A percentile compares a stretch with the other conserved stretches of the same genome.
Conservation (phyloP, 306 rosid species). For the Prinsepia uniflora region DNA sequence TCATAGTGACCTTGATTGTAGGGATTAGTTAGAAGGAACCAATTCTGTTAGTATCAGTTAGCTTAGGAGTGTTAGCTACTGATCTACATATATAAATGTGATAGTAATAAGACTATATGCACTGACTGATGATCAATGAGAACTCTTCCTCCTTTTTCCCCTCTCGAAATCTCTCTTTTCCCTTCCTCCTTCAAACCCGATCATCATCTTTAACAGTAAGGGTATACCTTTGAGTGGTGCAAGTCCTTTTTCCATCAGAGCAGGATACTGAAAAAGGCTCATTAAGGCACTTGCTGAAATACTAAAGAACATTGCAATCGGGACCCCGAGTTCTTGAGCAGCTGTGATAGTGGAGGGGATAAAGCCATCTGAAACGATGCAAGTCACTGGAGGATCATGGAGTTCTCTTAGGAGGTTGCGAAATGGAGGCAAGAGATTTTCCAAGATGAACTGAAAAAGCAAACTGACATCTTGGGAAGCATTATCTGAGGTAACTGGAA, state of each 20-base stretch:
- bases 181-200: too few relatives aligned
- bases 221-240: neutral
- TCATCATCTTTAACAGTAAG: too few relatives aligned
- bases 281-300: neutral
- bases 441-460: neutral
- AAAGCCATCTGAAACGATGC: constrained; percentile 2
- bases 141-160: too few relatives aligned
- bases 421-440: neutral
- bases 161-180: too few relatives aligned
- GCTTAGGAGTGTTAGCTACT: too few relatives aligned
- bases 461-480: neutral
- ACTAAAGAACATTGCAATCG: neutral
- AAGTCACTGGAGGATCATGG: constrained; percentile 3
- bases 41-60: too few relatives aligned
- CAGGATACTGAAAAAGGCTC: neutral
- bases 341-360: constrained; percentile 4
- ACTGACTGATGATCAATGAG: too few relatives aligned
- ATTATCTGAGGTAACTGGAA: neutral
- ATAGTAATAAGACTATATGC: too few relatives aligned
- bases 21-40: too few relatives aligned
- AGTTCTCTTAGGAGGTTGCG: neutral
- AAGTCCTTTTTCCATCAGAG: neutral
- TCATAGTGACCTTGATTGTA: too few relatives aligned
- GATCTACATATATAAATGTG: too few relatives aligned
- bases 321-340: neutral